A percentile compares a stretch with the other conserved stretches of the same genome.
Evolutionary conservation across 345 rosid genomes (phyloP).

Genomic region (Abelmoschus esculentus): DNA sequence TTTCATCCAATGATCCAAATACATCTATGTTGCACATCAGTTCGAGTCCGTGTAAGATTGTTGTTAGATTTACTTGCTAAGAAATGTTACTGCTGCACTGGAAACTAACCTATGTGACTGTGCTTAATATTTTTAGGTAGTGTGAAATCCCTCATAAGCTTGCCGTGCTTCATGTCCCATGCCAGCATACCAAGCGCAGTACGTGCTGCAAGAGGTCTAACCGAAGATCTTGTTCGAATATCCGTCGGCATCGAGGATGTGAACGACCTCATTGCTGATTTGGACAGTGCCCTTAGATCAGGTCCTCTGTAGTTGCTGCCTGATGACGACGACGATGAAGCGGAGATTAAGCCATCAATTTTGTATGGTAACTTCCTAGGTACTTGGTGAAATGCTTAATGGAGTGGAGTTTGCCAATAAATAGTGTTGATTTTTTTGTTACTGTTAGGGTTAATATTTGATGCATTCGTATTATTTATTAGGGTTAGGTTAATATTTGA

Average conservation of each 20-base stretch:
- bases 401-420: neutral
- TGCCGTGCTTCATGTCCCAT: constrained; percentile 99
- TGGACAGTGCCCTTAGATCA: constrained; percentile 62
- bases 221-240: constrained; percentile 79
- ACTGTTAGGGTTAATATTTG: no score
- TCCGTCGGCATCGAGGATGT: constrained; percentile 95
- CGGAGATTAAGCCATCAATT: neutral
- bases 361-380: neutral
- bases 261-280: constrained; percentile 74
- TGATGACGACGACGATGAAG: neutral
- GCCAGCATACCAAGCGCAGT: constrained; percentile 81
- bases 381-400: neutral
- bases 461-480: no score
- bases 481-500: no score
- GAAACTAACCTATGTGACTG: constrained; percentile 1
- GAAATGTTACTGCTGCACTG: neutral
- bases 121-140: constrained; percentile 41
- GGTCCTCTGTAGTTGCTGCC: constrained; percentile 35
- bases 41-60: neutral
- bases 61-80: neutral
- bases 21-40: neutral
- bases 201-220: constrained; percentile 85
- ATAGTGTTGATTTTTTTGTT: neutral
- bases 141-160: constrained; percentile 90
- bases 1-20: neutral